These are phyloP conservation scores for Macadamia integrifolia DNA, from an alignment of 164 flowering plant genomes.

Conservation along the genomic window DNA sequence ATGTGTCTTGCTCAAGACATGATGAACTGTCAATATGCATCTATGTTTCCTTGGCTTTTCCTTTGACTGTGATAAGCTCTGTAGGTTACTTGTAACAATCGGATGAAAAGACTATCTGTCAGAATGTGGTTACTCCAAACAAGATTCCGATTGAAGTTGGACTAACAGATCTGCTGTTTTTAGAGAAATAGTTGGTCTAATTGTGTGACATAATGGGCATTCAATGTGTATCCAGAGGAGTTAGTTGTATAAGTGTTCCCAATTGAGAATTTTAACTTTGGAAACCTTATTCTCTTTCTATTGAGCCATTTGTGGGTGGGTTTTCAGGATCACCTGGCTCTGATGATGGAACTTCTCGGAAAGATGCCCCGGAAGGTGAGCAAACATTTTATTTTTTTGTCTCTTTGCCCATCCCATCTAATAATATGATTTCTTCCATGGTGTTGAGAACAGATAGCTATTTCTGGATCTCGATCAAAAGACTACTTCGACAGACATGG, in stretches of 20 bases:
- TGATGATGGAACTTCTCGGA: constrained; percentile 96
- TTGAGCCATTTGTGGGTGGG: neutral
- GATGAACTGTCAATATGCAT: no score
- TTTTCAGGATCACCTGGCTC: constrained; percentile 92
- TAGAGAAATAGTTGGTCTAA: neutral
- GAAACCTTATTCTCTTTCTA: neutral
- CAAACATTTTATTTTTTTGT: neutral
- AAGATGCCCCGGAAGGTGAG: constrained; percentile 92
- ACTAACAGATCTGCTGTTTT: no score
- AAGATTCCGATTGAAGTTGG: no score
- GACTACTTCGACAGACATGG: constrained; percentile 89
- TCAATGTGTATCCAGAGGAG: no score
- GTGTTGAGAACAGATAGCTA: constrained; percentile 49
- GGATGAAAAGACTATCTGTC: no score
- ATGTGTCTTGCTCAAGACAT: no score
- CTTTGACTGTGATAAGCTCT: no score
- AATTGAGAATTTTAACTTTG: neutral
- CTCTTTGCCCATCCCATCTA: constrained; percentile 3
- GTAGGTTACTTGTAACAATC: no score
- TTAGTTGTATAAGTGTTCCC: neutral
- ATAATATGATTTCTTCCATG: constrained; percentile 8
- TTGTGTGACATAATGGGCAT: no score
- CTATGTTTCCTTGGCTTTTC: no score
- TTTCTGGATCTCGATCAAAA: constrained; percentile 72
- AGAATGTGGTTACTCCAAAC: no score